These are phyloP conservation scores for Lactarius quietus DNA, from an alignment of 768 basidiomycete genomes.

Conservation along the genomic window DNA sequence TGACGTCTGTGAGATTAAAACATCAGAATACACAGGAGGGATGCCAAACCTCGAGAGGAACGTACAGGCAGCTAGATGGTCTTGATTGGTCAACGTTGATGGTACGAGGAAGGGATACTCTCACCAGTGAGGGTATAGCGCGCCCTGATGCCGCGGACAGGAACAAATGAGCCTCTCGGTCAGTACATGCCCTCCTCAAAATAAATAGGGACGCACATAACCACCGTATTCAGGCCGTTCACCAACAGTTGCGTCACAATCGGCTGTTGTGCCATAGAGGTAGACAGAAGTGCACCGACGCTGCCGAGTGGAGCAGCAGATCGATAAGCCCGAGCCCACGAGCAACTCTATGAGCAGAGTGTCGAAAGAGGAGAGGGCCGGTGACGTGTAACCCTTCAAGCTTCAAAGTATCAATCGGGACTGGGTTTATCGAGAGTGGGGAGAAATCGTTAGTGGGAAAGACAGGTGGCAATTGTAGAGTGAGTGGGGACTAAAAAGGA, in stretches of 20 bases:
- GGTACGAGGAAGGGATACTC: neutral
- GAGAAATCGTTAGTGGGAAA: neutral
- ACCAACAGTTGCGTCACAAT: too few species aligned
- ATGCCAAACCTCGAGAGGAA: neutral
- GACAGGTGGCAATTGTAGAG: neutral
- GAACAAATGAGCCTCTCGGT: too few species aligned
- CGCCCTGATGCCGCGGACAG: too few species aligned
- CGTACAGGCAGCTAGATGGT: constrained; percentile 15
- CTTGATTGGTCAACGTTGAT: neutral
- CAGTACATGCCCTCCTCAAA: too few species aligned
- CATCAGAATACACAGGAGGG: neutral
- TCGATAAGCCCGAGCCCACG: neutral
- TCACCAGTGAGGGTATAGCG: neutral
- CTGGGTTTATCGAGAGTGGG: neutral
- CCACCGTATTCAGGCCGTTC: too few species aligned
- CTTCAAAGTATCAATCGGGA: neutral
- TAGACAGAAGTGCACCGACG: neutral
- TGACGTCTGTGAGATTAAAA: constrained; percentile 4
- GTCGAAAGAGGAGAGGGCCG: too few species aligned
- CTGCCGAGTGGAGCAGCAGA: too few species aligned
- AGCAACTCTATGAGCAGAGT: too few species aligned
- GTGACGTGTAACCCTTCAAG: too few species aligned
- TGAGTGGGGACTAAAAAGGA: too few species aligned
- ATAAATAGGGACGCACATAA: too few species aligned
- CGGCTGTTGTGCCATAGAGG: too few species aligned